A percentile compares a stretch with the other conserved stretches of the same genome.
These are phyloP conservation scores for Colletotrichum lupini DNA, from an alignment of 2,329 filamentous ascomycete genomes.

Conservation along the genomic window DNA sequence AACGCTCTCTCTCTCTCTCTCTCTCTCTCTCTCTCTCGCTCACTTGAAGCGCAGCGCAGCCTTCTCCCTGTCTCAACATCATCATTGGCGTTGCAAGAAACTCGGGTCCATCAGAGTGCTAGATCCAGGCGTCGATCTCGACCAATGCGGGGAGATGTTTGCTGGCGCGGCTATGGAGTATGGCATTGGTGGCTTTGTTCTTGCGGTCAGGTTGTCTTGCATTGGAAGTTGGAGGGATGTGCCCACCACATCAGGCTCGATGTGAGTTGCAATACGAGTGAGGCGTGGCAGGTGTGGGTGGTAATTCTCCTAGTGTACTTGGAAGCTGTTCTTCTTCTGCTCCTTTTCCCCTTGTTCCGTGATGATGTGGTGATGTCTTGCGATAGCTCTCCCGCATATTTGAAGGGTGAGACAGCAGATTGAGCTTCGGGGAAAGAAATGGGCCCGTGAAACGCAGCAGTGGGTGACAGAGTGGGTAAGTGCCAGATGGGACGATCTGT, in stretches of 20 bases:
- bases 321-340: not conserved
- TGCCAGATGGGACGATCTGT: not conserved
- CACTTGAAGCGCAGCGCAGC: not conserved
- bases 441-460: not conserved
- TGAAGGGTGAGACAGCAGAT: not conserved
- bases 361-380: not conserved
- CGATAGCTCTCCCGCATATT: not conserved
- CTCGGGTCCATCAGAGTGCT: not conserved
- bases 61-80: not conserved
- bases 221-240: not conserved
- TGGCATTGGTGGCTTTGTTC: slow-evolving; percentile 24
- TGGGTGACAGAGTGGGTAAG: too few relatives aligned
- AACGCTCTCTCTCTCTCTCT: not conserved
- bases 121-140: slow-evolving; percentile 9
- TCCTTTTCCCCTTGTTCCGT: not conserved
- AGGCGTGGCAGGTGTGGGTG: not conserved
- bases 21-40: not conserved
- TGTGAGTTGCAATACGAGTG: slow-evolving; percentile 12
- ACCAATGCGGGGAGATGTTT: slow-evolving; percentile 17
- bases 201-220: slow-evolving; percentile 18
- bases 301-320: not conserved
- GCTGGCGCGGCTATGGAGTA: slow-evolving; percentile 4
- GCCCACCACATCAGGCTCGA: not conserved
- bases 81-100: not conserved
- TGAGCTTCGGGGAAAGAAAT: slow-evolving; percentile 3